Conservation (phyloP, 371 early-diverging fungal genomes). For the Rhizopus microsporus region DNA sequence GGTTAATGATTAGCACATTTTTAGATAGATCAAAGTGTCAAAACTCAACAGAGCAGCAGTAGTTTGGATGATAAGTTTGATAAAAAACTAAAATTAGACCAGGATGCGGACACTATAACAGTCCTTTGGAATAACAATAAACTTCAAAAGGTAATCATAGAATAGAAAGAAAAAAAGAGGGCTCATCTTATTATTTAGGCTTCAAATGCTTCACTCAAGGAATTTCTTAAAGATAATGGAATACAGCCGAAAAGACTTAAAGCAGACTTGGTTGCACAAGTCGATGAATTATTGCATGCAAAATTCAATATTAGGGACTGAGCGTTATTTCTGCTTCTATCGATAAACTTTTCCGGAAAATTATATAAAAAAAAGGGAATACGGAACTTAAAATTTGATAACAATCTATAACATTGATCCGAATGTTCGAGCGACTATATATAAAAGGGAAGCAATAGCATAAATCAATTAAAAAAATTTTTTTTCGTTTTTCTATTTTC, state of each 20-base stretch:
- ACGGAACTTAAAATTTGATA: neutral
- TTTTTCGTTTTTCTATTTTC: constrained; percentile 4
- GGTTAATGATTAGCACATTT: neutral
- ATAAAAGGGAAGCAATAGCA: neutral
- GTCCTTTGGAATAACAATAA: constrained; percentile 10
- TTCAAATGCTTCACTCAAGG: constrained; percentile 54
- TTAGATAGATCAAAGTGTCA: neutral
- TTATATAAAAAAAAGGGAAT: neutral
- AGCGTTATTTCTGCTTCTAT: constrained; percentile 35
- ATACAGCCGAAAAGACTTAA: constrained; percentile 46
- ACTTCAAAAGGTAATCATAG: neutral
- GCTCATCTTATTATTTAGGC: constrained; percentile 11
- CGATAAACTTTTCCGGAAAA: constrained; percentile 30
- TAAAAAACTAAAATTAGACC: neutral
- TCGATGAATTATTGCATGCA: neutral
- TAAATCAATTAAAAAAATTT: constrained; percentile 2
- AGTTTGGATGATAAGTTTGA: neutral
- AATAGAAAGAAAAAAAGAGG: neutral
- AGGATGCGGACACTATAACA: neutral
- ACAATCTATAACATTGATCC: constrained; percentile 2
- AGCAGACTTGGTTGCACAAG: constrained; percentile 14
- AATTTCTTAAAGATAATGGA: constrained; percentile 44
- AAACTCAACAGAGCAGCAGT: neutral
- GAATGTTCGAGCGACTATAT: neutral
- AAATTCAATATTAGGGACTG: neutral